Conservation (phyloP, 176 grass and related monocot species). For the Themeda triandra region DNA sequence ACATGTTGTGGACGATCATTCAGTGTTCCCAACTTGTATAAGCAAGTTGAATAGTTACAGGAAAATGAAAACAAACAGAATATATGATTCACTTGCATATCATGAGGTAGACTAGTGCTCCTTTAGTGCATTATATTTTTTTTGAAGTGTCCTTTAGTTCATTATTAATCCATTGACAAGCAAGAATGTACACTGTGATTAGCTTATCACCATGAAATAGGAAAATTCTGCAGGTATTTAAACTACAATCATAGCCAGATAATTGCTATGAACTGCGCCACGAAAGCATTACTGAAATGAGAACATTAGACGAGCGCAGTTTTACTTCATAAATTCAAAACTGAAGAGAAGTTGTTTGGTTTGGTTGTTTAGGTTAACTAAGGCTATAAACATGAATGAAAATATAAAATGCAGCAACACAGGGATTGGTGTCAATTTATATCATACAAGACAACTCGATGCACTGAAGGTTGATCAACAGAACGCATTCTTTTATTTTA, state of each 20-base stretch:
- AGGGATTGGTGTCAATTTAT: neutral
- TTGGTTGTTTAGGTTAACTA: neutral
- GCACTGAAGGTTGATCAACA: neutral
- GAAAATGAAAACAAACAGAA: neutral
- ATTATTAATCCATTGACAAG: neutral
- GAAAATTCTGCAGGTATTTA: neutral
- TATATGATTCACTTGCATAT: neutral
- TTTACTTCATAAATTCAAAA: neutral
- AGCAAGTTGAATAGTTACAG: neutral
- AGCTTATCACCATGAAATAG: neutral
- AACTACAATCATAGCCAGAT: neutral
- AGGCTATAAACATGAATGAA: neutral
- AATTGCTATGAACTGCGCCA: neutral
- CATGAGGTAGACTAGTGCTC: neutral
- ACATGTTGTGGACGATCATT: neutral
- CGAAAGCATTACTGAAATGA: neutral
- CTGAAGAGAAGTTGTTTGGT: neutral
- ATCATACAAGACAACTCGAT: neutral
- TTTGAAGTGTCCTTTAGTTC: neutral
- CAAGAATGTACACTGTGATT: neutral
- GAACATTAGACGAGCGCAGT: neutral
- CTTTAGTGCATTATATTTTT: no score
- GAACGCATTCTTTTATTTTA: no score
- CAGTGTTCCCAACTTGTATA: neutral
- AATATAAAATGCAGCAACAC: neutral